Evolutionary conservation across 2,329 filamentous ascomycete genomes (phyloP), one percentile per base, ranked within the genome.

Genomic region (Xylariaceae sp.): DNA sequence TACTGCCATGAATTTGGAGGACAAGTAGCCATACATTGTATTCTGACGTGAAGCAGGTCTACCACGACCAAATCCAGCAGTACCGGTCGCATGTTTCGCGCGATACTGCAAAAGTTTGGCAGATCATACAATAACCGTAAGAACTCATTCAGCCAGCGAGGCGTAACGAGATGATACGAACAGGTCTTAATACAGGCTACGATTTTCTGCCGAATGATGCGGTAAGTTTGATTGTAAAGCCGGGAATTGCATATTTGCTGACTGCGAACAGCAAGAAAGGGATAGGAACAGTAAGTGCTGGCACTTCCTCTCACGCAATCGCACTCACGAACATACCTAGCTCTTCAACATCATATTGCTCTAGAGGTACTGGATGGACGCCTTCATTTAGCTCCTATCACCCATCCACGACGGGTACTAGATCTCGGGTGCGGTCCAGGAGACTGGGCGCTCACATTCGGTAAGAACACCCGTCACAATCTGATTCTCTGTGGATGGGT

Each of bases 381-480:
- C 46, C 59, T 66, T 31, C 57, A 69, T 55, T 51, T 67, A 42
- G 61, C 63, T 28, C 66, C 66, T 18, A 54, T 66, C 14, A 48
- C 49, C 1, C 60, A 56, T 16, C 57, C 65, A 14, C 62, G 62
- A 39, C 59, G 60, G 38, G 64, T 64, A 14, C 55, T 68, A 6
- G 66, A 68, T 41, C 53, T 68, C n/a, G 66, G 66, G 13, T 66
- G 65, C n/a, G 65, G 66, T 5, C 59, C 60, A 1, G 66, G 66
- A 14, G 45, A 57, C 18, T 68, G 66, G 66, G 58, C 65, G n/a
- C n/a, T n/a, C n/a, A n/a, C 33, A 41, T 67, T 53, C 10, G 50
- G 55, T 56, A 51, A 19, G 50, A 33, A 28, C 7, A 7, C 38
- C 33, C 11, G 19, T 28, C 13, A 16, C 18, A 5, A 14, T 50